Base-by-base conservation (phyloP, 345 rosid genomes). In the Bretschneidera sinensis region DNA sequence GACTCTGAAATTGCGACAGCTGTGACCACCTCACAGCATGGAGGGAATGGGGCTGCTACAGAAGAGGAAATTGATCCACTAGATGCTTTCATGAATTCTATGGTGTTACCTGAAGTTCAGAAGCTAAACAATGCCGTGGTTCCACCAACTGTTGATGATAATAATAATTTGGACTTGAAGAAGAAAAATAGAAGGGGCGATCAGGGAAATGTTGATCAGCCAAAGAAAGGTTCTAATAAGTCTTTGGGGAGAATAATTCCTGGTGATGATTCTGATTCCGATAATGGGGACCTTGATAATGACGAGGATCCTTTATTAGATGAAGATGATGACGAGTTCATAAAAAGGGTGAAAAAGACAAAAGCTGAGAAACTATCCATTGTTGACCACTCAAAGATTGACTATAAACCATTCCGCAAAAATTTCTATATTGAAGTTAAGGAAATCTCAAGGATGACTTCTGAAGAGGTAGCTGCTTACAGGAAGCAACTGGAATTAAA, bases 321-420 rank as follows among this genome's bases (percentile, higher is more conserved):
- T 43, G 99, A 94, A 81, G 90, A 94, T 39, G 97, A 94, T 71
- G 90, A 87, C n/a, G 97, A 94, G 79, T 94, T 94, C 72, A 94
- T 94, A 78, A 94, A 94, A 81, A 83, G 99, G 76, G 99, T 94
- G 62, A 94, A 94, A 86, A 94, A 94, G 84, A 90, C 97, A 28
- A 94, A 94, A 80, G 96, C 73, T 57, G 99, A 94, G 70, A 92
- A 90, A 67, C 70, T 92, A 39, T 76, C 99, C 53, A 72, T 87
- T 61, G 99, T 92, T 22, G 99, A 92, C 60, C 99, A 92, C 71
- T 77, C 97, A 39, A 92, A 92, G 79, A 86, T 90, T 65, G 90
- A 90, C 59, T 94, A 94, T 66, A 59, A 68, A 61, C 83, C 87
- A 20, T 90, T 94, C 63, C 82, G 96, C 61, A 90, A 94, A 59